A percentile compares a stretch with the other conserved stretches of the same genome.
These are phyloP conservation scores for Auxenochlorella pyrenoidosa DNA, from an alignment of 139 green algal species.

Conservation along the genomic window DNA sequence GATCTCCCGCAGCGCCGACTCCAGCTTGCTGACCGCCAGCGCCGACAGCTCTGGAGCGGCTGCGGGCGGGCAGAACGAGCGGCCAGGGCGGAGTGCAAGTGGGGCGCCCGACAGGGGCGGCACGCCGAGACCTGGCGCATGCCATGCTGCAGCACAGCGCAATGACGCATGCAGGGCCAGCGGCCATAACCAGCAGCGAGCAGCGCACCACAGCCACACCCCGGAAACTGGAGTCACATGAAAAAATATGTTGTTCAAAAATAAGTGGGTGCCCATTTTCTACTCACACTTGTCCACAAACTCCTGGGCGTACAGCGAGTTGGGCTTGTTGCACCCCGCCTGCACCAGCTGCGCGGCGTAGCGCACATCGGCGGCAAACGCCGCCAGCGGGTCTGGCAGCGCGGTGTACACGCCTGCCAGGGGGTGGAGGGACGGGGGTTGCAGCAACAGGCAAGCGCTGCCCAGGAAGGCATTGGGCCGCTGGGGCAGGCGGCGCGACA, in stretches of 20 bases:
- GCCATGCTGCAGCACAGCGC: not conserved
- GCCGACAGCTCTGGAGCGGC: slow-evolving; percentile 35
- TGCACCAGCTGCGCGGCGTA: slow-evolving; percentile 56
- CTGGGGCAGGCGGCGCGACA: too few relatives aligned
- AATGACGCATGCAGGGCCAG: too few relatives aligned
- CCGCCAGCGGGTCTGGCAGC: slow-evolving; percentile 42
- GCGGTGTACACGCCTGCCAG: slow-evolving; percentile 46
- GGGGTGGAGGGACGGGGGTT: not conserved
- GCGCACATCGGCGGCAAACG: slow-evolving; percentile 62
- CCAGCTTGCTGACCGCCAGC: slow-evolving; percentile 26
- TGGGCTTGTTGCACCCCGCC: slow-evolving; percentile 40
- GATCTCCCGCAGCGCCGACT: slow-evolving; percentile 34
- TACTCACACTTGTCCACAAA: slow-evolving; percentile 29
- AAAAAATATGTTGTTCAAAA: too few relatives aligned
- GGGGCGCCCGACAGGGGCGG: too few relatives aligned
- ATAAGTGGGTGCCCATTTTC: too few relatives aligned
- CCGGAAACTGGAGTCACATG: too few relatives aligned
- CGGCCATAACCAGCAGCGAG: too few relatives aligned
- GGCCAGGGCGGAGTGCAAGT: too few relatives aligned
- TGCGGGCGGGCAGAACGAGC: not conserved
- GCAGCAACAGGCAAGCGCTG: too few relatives aligned
- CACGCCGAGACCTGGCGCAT: too few relatives aligned
- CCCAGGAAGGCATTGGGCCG: too few relatives aligned
- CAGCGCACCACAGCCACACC: too few relatives aligned
- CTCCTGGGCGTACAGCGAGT: slow-evolving; percentile 38